Conservation (phyloP, 371 early-diverging fungal species). For the Thermomucor indicae-seudaticae region DNA sequence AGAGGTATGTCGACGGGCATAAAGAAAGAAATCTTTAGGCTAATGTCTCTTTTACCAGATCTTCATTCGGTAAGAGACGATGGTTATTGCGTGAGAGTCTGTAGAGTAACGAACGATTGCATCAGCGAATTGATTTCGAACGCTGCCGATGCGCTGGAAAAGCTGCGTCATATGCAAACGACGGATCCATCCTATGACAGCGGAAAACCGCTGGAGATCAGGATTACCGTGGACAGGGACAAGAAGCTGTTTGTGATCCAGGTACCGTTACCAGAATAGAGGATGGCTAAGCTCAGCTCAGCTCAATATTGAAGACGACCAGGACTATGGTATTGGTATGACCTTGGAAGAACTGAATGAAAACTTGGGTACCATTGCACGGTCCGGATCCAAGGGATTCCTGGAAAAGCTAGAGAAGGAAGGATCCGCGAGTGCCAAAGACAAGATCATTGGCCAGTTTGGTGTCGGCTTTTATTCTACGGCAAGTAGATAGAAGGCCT, state of each 20-base stretch:
- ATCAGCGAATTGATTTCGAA: slow-evolving; percentile 96
- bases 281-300: neutral
- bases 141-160: slow-evolving; percentile 98
- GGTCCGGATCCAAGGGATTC: slow-evolving; percentile 89
- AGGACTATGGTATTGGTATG: slow-evolving; percentile 99
- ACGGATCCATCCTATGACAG: slow-evolving; percentile 51
- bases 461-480: slow-evolving; percentile 92
- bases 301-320: neutral
- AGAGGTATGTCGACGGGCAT: slow-evolving; percentile 56
- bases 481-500: slow-evolving; percentile 26
- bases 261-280: slow-evolving; percentile 10
- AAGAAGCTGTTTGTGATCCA: slow-evolving; percentile 79
- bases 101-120: neutral
- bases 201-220: slow-evolving; percentile 76
- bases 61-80: slow-evolving; percentile 71
- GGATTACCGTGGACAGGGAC: slow-evolving; percentile 70
- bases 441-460: slow-evolving; percentile 97
- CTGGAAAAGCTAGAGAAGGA: slow-evolving; percentile 75
- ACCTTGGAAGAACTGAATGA: slow-evolving; percentile 84
- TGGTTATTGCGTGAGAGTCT: neutral
- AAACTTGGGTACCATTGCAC: slow-evolving; percentile 97
- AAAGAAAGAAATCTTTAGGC: neutral
- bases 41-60: too few species aligned
- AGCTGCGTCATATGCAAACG: slow-evolving; percentile 80
- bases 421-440: slow-evolving; percentile 52